A percentile compares a stretch with the other conserved stretches of the same genome.
Conservation (phyloP, 2,329 filamentous ascomycete genomes). For the Hypoxylon sp. region DNA sequence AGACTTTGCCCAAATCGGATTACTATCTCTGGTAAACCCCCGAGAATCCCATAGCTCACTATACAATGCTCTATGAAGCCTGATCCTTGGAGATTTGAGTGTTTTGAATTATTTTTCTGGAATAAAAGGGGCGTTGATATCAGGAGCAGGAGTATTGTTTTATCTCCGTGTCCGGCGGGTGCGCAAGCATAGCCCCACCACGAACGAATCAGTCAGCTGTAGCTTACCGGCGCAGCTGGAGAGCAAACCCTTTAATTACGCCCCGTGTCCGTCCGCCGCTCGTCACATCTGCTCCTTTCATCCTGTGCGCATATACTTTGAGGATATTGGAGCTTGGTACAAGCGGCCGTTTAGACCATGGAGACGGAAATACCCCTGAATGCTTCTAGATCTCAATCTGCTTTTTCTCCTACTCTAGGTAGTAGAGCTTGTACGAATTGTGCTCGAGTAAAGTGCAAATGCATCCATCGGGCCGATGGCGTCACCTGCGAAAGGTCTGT, state of each 20-base stretch:
- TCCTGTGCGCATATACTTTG: slow-evolving; percentile 4
- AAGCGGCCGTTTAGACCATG: slow-evolving; percentile 11
- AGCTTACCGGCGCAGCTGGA: slow-evolving; percentile 2
- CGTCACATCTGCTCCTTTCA: slow-evolving; percentile 1
- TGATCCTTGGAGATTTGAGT: no score
- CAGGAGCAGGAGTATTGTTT: slow-evolving; percentile 16
- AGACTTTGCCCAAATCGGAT: no score
- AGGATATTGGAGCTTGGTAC: background rate
- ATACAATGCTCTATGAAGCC: no score
- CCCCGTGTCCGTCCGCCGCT: slow-evolving; percentile 30
- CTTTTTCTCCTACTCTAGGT: slow-evolving; percentile 5
- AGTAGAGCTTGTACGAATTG: slow-evolving; percentile 63
- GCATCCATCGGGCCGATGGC: slow-evolving; percentile 58
- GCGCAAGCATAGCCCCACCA: background rate
- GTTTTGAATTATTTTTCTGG: background rate
- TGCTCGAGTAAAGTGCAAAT: slow-evolving; percentile 65
- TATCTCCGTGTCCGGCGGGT: slow-evolving; percentile 22
- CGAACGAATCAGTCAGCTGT: slow-evolving; percentile 11
- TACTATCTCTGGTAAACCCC: no score
- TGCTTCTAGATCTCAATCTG: slow-evolving; percentile 15
- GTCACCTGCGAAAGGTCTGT: slow-evolving; percentile 54
- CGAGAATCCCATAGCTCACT: no score
- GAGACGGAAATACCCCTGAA: slow-evolving; percentile 8
- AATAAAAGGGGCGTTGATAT: background rate
- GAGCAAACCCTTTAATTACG: background rate